phyloP scores from a whole-genome alignment of 2,329 filamentous ascomycete genomes.

The Septoria linicola region DNA sequence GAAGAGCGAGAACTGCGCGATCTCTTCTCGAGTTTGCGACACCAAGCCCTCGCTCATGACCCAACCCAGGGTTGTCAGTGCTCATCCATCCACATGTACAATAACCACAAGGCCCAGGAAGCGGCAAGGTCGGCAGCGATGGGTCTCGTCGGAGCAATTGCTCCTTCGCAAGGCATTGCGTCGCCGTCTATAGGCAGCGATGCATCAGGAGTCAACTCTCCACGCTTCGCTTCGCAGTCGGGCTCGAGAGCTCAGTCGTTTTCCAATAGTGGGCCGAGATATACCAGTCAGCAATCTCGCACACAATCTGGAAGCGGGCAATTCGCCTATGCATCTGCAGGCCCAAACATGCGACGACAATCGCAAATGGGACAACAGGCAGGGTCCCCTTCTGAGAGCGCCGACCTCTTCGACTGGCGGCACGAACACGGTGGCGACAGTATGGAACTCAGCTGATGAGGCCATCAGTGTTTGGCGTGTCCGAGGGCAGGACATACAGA shows the following conservation, averaged over 20 bases:
- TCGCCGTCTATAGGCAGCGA: constrained; percentile 28
- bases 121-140: constrained; percentile 25
- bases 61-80: constrained; percentile 35
- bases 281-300: constrained; percentile 7
- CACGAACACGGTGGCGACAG: too few species aligned
- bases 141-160: constrained; percentile 14
- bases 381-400: too few species aligned
- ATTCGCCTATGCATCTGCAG: background rate
- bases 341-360: too few species aligned
- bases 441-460: too few species aligned
- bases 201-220: constrained; percentile 17
- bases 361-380: too few species aligned
- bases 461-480: too few species aligned
- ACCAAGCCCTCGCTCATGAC: constrained; percentile 36
- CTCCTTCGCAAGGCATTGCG: constrained; percentile 2
- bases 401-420: too few species aligned
- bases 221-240: constrained; percentile 10
- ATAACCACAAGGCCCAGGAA: constrained; percentile 33
- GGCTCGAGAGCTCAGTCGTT: constrained; percentile 23
- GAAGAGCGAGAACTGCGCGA: constrained; percentile 37
- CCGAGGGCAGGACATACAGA: too few species aligned
- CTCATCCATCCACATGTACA: constrained; percentile 36
- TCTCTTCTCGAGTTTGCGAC: constrained; percentile 35
- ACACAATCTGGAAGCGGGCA: constrained; percentile 13
- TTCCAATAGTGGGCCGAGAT: constrained; percentile 10